A percentile compares a stretch with the other conserved stretches of the same genome.
Evolutionary conservation across 1,284 basidiomycete species (phyloP).

Genomic region (Malassezia furfur): DNA sequence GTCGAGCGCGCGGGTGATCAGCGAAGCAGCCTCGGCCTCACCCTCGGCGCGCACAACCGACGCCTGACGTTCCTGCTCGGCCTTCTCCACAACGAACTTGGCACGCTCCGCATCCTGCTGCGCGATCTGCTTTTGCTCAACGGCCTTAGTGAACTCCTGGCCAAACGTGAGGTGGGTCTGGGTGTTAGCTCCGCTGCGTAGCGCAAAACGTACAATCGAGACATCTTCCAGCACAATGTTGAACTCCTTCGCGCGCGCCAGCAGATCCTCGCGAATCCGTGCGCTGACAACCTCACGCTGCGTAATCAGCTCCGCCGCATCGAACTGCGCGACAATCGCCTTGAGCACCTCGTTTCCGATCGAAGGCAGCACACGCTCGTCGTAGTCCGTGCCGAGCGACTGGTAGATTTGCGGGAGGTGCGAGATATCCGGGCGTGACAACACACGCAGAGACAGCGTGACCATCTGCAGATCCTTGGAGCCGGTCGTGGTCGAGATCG

Average conservation of each 20-base stretch:
- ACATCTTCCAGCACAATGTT: conserved; percentile 94
- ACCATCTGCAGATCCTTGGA: conserved; percentile 92
- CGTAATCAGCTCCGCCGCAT: conserved; percentile 85
- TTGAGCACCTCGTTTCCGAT: conserved; percentile 91
- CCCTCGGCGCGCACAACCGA: conserved; percentile 96
- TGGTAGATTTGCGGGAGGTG: conserved; percentile 92
- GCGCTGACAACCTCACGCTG: conserved; percentile 66
- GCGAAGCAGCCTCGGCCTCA: conserved; percentile 77
- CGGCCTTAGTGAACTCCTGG: conserved; percentile 62
- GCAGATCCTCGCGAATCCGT: conserved; percentile 82
- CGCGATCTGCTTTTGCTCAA: conserved; percentile 95
- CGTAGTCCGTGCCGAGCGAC: conserved; percentile 85
- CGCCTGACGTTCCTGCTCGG: conserved; percentile 97
- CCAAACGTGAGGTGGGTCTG: conserved; percentile 56
- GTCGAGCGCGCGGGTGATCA: conserved; percentile 83
- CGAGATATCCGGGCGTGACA: conserved; percentile 80
- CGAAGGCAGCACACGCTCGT: conserved; percentile 68
- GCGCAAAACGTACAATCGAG: conserved; percentile 57
- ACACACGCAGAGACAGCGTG: conserved; percentile 85
- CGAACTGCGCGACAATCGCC: conserved; percentile 95
- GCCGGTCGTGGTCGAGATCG: conserved; percentile 91
- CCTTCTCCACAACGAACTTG: conserved; percentile 91
- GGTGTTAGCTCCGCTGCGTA: background rate
- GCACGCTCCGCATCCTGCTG: conserved; percentile 89
- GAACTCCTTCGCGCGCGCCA: conserved; percentile 90